These are phyloP conservation scores for Daldinia loculata DNA, from an alignment of 495 filamentous ascomycete genomes.

Conservation along the genomic window DNA sequence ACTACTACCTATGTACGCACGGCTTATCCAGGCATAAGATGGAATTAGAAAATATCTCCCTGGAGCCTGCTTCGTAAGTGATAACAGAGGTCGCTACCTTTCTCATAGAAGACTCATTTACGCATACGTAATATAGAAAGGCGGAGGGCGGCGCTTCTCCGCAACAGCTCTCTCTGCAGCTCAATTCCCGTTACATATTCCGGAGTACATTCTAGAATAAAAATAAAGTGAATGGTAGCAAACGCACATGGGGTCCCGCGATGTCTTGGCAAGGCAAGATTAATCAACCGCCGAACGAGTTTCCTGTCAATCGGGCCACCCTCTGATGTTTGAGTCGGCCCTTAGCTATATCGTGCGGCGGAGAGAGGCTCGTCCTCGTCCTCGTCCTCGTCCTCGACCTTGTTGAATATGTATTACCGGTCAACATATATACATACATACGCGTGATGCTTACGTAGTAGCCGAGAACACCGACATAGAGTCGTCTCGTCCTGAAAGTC, in stretches of 20 bases:
- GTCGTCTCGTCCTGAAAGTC: constrained; percentile 17
- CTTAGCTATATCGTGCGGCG: constrained; percentile 31
- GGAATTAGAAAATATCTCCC: background rate
- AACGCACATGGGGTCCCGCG: constrained; percentile 43
- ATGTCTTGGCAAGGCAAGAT: constrained; percentile 37
- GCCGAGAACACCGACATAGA: constrained; percentile 13
- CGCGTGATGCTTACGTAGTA: constrained; percentile 19
- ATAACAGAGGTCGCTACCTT: background rate
- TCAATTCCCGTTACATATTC: constrained; percentile 30
- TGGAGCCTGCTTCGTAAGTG: background rate
- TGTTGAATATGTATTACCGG: constrained; percentile 7
- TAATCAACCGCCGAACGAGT: constrained; percentile 41
- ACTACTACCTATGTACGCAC: constrained; percentile 10
- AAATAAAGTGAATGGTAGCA: constrained; percentile 40
- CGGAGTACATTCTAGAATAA: constrained; percentile 32
- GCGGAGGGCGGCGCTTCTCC: constrained; percentile 26
- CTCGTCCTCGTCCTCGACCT: constrained; percentile 14
- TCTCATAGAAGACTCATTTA: background rate
- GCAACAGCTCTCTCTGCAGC: constrained; percentile 34
- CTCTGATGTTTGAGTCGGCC: constrained; percentile 41
- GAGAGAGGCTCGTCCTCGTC: constrained; percentile 16
- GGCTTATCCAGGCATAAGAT: background rate
- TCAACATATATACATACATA: background rate
- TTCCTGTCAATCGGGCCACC: constrained; percentile 40
- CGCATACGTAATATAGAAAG: background rate